Base-by-base conservation (phyloP, 495 filamentous ascomycete genomes). In the Lasiosphaeria miniovina region DNA sequence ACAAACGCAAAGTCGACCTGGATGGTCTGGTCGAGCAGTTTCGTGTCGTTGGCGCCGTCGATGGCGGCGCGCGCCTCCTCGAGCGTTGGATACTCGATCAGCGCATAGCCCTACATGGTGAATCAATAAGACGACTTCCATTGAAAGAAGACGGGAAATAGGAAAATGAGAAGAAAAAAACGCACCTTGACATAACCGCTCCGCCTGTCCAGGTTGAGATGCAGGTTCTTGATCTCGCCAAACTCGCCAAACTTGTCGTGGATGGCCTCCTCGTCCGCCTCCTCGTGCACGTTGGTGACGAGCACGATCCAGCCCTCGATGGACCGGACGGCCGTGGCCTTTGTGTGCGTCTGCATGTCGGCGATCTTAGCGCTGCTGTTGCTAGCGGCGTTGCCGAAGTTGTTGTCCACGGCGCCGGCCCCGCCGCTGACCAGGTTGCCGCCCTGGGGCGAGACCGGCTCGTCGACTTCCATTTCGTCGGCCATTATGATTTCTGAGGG, bases 261-360 rank as follows among this genome's bases (percentile, higher is more conserved):
- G 35, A 99, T 75, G 61, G 96, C 91, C 75, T 99, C 95, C 77
- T 99, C 95, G 67, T 87, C 90, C 15, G 95, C 91, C 75, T 99
- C 95, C 71, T 98, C 95, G 74, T 99, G 94, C 45, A 98, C 91
- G 72, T 98, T 97, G 17, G 93, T 96, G 60, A 88, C 92, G 59
- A 97, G 88, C 63, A 99, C 82, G 75, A 99, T 98, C 95, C 95
- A 99, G 64, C 95, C 95, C 73, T 99, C 95, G 71, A 99, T 97
- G 61, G 90, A 96, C 73, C 95, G 91, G 54, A 99, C 95, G 12
- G 93, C 95, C 6, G 90, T 91, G 34, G 93, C 91, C 61, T 89
- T 89, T 55, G 84, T 78, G 60, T 84, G 80, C 50, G 93, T 96
- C 70, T 88, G 86, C 77, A 86, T 87, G 68, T 81, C 81, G 63